Evolutionary conservation across 192 early-diverging fungal species (phyloP).

Genomic region (Coemansia sp.): DNA sequence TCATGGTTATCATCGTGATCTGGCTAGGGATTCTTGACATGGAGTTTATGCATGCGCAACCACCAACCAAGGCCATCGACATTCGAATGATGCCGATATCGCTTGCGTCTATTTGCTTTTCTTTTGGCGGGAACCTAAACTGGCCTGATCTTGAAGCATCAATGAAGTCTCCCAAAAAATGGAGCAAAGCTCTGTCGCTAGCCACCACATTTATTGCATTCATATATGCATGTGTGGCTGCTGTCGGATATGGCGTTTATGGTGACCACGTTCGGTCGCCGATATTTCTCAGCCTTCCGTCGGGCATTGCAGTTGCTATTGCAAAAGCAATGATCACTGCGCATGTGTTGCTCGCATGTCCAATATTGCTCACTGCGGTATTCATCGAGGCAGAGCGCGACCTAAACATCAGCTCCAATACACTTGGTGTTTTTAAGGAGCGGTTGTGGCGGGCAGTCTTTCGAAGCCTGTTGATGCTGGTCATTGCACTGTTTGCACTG

Average conservation of each 20-base stretch:
- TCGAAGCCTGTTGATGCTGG: constrained; percentile 59
- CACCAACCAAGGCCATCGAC: constrained; percentile 41
- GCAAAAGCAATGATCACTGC: constrained; percentile 74
- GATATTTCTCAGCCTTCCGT: constrained; percentile 66
- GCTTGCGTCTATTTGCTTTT: constrained; percentile 78
- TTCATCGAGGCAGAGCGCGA: constrained; percentile 71
- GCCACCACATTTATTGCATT: constrained; percentile 65
- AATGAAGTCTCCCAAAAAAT: constrained; percentile 72
- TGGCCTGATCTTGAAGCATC: constrained; percentile 82
- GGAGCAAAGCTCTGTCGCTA: constrained; percentile 66
- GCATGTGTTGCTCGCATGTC: constrained; percentile 80
- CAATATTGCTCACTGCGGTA: constrained; percentile 74
- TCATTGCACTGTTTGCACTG: constrained; percentile 61
- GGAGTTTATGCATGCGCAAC: constrained; percentile 16
- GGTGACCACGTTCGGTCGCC: constrained; percentile 66
- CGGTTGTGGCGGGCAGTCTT: constrained; percentile 55
- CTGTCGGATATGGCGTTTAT: constrained; percentile 75
- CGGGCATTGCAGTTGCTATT: constrained; percentile 59
- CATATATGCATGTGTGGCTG: constrained; percentile 73
- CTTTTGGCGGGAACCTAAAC: constrained; percentile 80
- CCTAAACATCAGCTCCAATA: constrained; percentile 56
- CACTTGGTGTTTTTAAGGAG: constrained; percentile 34
- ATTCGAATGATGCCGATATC: constrained; percentile 64
- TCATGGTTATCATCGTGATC: constrained; percentile 70
- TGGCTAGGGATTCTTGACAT: constrained; percentile 40